Percentiles rank a stretch among this genome's conserved stretches.
Conservation (phyloP, 1,284 basidiomycete species). For the Stygiomarasmius scandens region DNA sequence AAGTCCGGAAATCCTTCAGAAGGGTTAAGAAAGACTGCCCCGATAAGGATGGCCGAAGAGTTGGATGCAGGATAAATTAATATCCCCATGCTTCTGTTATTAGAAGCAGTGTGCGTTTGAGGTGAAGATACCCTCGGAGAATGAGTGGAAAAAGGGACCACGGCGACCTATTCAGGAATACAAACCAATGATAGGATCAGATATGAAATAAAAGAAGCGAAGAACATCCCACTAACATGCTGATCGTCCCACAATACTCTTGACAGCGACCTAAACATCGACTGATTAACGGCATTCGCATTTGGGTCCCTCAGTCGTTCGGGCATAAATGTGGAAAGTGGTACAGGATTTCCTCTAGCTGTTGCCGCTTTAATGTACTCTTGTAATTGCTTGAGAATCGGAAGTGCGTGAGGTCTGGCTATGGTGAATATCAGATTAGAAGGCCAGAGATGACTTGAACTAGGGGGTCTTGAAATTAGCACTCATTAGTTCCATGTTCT, state of each 20-base stretch:
- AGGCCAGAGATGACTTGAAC: slow-evolving; percentile 34
- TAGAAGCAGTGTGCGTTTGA: slow-evolving; percentile 3
- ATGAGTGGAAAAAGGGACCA: slow-evolving; percentile 41
- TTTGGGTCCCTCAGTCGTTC: slow-evolving; percentile 54
- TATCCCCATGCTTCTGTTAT: slow-evolving; percentile 45
- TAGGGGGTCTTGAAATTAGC: slow-evolving; percentile 16
- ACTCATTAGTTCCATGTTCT: not conserved
- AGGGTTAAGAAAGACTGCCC: slow-evolving; percentile 50
- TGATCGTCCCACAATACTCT: slow-evolving; percentile 52
- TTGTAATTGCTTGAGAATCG: slow-evolving; percentile 14
- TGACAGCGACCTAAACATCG: slow-evolving; percentile 56
- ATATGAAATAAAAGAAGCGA: slow-evolving; percentile 11
- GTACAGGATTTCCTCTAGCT: slow-evolving; percentile 39
- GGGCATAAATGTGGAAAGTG: slow-evolving; percentile 63
- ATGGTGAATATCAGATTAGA: slow-evolving; percentile 20
- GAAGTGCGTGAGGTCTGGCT: slow-evolving; percentile 16
- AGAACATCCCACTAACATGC: slow-evolving; percentile 26
- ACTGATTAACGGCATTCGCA: slow-evolving; percentile 50
- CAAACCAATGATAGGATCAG: not conserved
- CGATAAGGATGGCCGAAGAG: slow-evolving; percentile 57
- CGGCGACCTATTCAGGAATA: slow-evolving; percentile 46
- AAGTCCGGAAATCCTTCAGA: slow-evolving; percentile 56
- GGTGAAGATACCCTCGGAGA: slow-evolving; percentile 5
- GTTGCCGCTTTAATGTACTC: slow-evolving; percentile 10
- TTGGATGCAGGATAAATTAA: slow-evolving; percentile 62